Base-by-base conservation (phyloP, 169 alveolate species). In the Cryptosporidium canis region DNA sequence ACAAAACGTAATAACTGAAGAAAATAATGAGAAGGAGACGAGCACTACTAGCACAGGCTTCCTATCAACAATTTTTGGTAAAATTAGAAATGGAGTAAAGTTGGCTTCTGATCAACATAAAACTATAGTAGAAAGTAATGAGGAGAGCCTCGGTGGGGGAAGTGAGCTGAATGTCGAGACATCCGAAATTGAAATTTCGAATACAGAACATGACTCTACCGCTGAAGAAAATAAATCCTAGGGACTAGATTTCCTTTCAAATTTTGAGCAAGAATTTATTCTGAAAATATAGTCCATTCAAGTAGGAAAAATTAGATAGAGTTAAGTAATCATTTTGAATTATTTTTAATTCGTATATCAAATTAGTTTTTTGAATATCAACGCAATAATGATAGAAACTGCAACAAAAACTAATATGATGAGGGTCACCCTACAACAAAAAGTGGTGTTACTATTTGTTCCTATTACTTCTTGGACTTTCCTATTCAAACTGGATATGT, bases 371-470 rank as follows among this genome's bases (percentile, higher is more conserved):
- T 77, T 77, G 21, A 77, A 58, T 41, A 37, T 43, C 37, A 77
- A 39, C 12, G 33, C 87, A 27, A 61, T 77, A 9, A 77, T 77
- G 24, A 77, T 27, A 9, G 87, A 55, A 55, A 77, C 33, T 21
- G 72, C 33, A 7, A 58, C 24, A 24, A 77, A 58, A 58, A 61
- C 33, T 14, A 61, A 18, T 11, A 43, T 39, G 11, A 31, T 44
- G 27, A 77, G 29, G 18, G 65, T 56, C 41, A 77, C 58, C 24
- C 87, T 77, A 45, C 87, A 77, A 63, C 87, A 77, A 29, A 77
- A 77, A 18, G 87, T 77, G 31, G 72, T 44, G 55, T 77, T 77
- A 8, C 37, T 72, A 58, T 45, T 77, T 43, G 68, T 77, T 1
- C 87, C 72, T 4, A 77, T 77, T 39, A 77, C 35, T 61, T 77